A percentile compares a stretch with the other conserved stretches of the same genome.
Conservation (phyloP, 192 early-diverging fungal species). For the Oehlia diaphana region DNA sequence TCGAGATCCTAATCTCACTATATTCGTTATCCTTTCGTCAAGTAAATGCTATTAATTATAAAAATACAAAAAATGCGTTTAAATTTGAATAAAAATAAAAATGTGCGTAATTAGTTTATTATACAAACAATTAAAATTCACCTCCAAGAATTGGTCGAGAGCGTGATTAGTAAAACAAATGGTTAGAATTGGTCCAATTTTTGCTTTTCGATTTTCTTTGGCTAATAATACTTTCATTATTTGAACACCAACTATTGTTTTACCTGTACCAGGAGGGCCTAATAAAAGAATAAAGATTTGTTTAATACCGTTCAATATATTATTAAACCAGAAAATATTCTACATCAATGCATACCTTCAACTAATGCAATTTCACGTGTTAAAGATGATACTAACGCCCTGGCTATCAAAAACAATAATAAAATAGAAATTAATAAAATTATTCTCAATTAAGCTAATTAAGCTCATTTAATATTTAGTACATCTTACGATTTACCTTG, state of each 20-base stretch:
- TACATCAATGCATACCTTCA: slow-evolving; percentile 34
- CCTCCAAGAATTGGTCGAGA: background rate
- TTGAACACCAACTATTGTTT: slow-evolving; percentile 54
- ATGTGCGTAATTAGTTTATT: too few species aligned
- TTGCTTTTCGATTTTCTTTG: slow-evolving; percentile 28
- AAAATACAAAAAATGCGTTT: too few species aligned
- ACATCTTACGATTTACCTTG: too few species aligned
- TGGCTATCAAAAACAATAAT: background rate
- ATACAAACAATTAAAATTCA: background rate
- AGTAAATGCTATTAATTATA: background rate
- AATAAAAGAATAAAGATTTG: too few species aligned
- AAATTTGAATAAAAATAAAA: too few species aligned
- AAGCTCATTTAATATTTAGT: too few species aligned
- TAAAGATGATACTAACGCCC: slow-evolving; percentile 49
- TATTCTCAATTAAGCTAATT: too few species aligned
- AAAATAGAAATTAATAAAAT: too few species aligned
- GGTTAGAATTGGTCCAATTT: slow-evolving; percentile 46
- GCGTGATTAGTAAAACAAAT: slow-evolving; percentile 48
- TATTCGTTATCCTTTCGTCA: background rate
- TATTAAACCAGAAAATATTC: too few species aligned
- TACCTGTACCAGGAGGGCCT: slow-evolving; percentile 53
- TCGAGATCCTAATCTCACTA: slow-evolving; percentile 51
- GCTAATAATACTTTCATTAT: slow-evolving; percentile 43
- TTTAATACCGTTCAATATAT: too few species aligned
- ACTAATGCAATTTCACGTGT: slow-evolving; percentile 52